A percentile compares a stretch with the other conserved stretches of the same genome.
Conservation (phyloP, 2,329 filamentous ascomycete genomes). For the Aspergillus sp. region DNA sequence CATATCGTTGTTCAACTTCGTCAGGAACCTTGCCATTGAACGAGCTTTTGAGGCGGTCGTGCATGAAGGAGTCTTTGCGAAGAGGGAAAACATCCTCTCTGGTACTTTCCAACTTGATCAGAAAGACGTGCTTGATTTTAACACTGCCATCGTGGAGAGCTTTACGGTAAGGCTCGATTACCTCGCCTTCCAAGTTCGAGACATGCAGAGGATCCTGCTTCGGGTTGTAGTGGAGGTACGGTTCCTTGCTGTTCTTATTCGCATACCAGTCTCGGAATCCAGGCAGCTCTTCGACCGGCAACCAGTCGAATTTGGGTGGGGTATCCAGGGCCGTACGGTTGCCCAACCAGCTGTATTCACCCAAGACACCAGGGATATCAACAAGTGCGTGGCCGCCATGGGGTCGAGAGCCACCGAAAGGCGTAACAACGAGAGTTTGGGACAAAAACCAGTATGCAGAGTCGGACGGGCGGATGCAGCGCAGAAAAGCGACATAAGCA, state of each 20-base stretch:
- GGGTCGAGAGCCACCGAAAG: slow-evolving; percentile 9
- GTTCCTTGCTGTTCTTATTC: slow-evolving; percentile 4
- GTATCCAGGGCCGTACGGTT: slow-evolving; percentile 10
- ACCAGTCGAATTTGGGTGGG: slow-evolving; percentile 13
- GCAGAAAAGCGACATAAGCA: slow-evolving; percentile 17
- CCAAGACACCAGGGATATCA: background rate
- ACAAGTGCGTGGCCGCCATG: no score
- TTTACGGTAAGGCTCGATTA: slow-evolving; percentile 16
- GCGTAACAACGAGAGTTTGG: slow-evolving; percentile 9
- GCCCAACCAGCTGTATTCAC: slow-evolving; percentile 8
- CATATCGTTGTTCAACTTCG: slow-evolving; percentile 15
- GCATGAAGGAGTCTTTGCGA: slow-evolving; percentile 29
- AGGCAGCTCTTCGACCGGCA: slow-evolving; percentile 9
- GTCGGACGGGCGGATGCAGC: slow-evolving; percentile 21
- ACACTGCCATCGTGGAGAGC: slow-evolving; percentile 18
- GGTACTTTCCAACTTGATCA: slow-evolving; percentile 41
- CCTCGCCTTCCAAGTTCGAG: slow-evolving; percentile 29
- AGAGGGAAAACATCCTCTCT: slow-evolving; percentile 43
- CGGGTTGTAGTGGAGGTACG: slow-evolving; percentile 27
- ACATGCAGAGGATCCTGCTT: slow-evolving; percentile 35
- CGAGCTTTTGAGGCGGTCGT: slow-evolving; percentile 29
- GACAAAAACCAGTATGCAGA: slow-evolving; percentile 18
- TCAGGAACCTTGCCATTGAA: slow-evolving; percentile 30
- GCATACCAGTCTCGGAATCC: slow-evolving; percentile 17
- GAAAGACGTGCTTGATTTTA: slow-evolving; percentile 37